Percentiles rank a stretch among this genome's conserved stretches.
phyloP scores from a whole-genome alignment of 176 grass and related monocot species.

The Triticum timopheevii region DNA sequence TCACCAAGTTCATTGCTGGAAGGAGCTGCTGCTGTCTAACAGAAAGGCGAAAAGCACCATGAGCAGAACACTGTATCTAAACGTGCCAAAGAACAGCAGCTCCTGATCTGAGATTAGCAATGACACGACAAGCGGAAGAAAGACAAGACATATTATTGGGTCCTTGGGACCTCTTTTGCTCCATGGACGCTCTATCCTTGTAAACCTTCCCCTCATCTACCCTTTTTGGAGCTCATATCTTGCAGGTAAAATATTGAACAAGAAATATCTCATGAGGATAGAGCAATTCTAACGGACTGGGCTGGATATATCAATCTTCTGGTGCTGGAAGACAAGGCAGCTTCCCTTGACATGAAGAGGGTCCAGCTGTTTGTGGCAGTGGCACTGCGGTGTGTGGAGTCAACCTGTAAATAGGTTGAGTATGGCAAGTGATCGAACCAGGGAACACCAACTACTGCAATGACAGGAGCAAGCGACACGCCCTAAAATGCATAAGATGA shows the following conservation, averaged over 20 bases:
- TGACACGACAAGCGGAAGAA: background rate
- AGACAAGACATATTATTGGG: background rate
- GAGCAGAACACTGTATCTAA: slow-evolving; percentile 17
- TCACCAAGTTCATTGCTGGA: slow-evolving; percentile 13
- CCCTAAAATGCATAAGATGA: slow-evolving; percentile 34
- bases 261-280: background rate
- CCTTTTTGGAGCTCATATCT: slow-evolving; percentile 28
- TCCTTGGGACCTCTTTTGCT: background rate
- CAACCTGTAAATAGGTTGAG: background rate
- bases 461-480: background rate
- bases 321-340: slow-evolving; percentile 28
- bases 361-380: slow-evolving; percentile 20
- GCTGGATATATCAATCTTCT: slow-evolving; percentile 29
- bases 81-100: slow-evolving; percentile 20
- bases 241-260: slow-evolving; percentile 21
- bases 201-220: slow-evolving; percentile 10
- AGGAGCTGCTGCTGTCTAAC: slow-evolving; percentile 19
- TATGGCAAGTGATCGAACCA: background rate
- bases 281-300: slow-evolving; percentile 30
- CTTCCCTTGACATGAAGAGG: slow-evolving; percentile 21
- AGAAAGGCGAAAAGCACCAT: background rate
- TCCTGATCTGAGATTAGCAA: background rate
- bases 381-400: background rate
- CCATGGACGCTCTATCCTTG: background rate
- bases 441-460: background rate